phyloP scores from a whole-genome alignment of 2,329 filamentous ascomycete species.

The Arthrobotrys musiformis region DNA sequence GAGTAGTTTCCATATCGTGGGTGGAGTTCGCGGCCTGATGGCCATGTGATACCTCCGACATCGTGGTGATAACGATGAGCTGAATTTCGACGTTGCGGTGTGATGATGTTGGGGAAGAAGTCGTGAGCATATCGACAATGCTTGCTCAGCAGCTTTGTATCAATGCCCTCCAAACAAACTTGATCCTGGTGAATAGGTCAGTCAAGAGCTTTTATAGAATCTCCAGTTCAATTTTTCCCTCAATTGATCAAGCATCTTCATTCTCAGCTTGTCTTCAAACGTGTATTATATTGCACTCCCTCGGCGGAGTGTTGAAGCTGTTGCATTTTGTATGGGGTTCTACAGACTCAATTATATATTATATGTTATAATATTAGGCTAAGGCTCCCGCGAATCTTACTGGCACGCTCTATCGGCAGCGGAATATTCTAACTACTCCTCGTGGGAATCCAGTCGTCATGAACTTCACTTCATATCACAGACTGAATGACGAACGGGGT shows the following conservation, averaged over 20 bases:
- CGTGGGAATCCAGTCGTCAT: no score
- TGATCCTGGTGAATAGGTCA: neutral
- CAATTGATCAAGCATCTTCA: neutral
- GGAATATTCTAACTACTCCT: no score
- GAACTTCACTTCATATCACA: no score
- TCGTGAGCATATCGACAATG: neutral
- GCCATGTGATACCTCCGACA: neutral
- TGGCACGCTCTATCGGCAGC: neutral
- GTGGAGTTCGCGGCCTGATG: neutral
- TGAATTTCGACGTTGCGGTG: neutral
- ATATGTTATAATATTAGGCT: no score
- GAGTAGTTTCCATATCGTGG: neutral
- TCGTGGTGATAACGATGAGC: neutral
- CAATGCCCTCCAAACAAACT: neutral
- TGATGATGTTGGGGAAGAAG: neutral
- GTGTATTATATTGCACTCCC: neutral
- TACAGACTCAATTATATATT: no score
- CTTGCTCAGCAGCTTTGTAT: neutral
- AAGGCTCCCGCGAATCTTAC: neutral
- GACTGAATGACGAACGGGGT: no score
- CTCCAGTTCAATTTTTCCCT: neutral
- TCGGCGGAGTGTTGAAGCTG: neutral
- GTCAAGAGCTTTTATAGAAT: no score
- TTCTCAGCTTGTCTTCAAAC: neutral
- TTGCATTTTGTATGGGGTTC: constrained; percentile 7